Evolutionary conservation across 2,329 filamentous ascomycete genomes (phyloP), one percentile per base, ranked within the genome.

Genomic region (Ceratocystis destructans): DNA sequence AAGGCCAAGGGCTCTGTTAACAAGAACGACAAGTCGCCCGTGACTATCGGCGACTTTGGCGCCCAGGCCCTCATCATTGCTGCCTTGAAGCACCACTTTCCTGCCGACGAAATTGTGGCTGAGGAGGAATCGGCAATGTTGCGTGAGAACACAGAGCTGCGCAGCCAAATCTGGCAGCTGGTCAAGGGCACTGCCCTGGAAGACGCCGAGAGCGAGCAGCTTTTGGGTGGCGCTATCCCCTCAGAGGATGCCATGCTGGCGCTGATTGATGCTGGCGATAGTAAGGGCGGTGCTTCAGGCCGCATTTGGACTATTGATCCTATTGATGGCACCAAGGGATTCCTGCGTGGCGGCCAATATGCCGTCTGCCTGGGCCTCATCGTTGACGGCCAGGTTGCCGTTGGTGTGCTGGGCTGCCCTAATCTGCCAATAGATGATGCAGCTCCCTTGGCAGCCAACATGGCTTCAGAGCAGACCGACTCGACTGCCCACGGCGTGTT

Each of bases 281-380:
- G 86, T 76, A 77, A 82, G 67, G 90, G 90, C 68, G 90, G 90
- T 33, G 75, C 78, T 68, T 81, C 79, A 70, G 91, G 90, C 69
- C 82, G 94, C 70, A 90, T 97, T 75, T 99, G 94, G 94, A 89
- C 93, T 50, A 86, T 99, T 67, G 94, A 99, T 76, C 94, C 94
- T 68, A 96, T 99, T 69, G 94, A 99, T 76, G 94, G 94, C 70
- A 99, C 94, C 65, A 96, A 96, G 79, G 95, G 94, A 37, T 99
- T 99, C 79, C 80, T 99, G 68, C 85, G 95, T 69, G 94, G 94
- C 64, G 95, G 92, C 48, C 94, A 99, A 79, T 99, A 99, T 74
- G 95, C 94, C 66, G 91, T 99, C 65, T 96, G 93, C 74, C 83
- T 99, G 4, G 94, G 84, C 45, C 80, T 99, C 71, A 87, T 99